Conservation (phyloP, 2,329 filamentous ascomycete species). For the Taxawa tesnikishii region DNA sequence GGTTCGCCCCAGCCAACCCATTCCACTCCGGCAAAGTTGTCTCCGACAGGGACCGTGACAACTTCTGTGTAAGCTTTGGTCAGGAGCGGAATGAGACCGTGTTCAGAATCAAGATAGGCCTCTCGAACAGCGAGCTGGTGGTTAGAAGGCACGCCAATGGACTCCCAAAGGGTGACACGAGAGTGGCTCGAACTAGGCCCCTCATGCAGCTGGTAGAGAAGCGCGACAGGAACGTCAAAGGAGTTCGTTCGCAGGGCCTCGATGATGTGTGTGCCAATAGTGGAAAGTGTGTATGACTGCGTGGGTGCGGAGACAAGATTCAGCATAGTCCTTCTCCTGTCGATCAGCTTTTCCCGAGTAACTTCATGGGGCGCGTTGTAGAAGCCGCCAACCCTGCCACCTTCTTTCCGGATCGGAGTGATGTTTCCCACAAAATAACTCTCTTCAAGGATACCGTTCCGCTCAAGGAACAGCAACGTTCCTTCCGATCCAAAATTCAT, state of each 20-base stretch:
- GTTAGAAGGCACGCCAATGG: conserved; percentile 1
- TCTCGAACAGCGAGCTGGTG: neutral
- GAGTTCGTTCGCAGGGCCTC: conserved; percentile 1
- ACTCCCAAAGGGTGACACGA: neutral
- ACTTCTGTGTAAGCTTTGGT: neutral
- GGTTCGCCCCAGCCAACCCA: conserved; percentile 13
- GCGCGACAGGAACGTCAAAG: conserved; percentile 1
- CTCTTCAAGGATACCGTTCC: conserved; percentile 8
- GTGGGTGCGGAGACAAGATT: neutral
- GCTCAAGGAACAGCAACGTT: conserved; percentile 6
- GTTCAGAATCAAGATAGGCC: neutral
- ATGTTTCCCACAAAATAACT: conserved; percentile 8
- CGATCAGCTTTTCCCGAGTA: conserved; percentile 7
- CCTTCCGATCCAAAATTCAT: too few species aligned
- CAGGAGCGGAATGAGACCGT: neutral
- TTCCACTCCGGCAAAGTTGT: conserved; percentile 9
- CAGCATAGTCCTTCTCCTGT: conserved; percentile 7
- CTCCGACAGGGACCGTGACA: neutral
- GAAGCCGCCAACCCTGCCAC: conserved; percentile 6
- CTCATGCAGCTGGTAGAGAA: neutral
- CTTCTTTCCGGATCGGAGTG: conserved; percentile 5
- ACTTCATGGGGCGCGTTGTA: conserved; percentile 9
- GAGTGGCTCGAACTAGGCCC: too few species aligned
- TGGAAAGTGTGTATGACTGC: neutral
- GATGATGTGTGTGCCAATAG: conserved; percentile 2